A percentile compares a stretch with the other conserved stretches of the same genome.
These are phyloP conservation scores for Phyllostachys edulis DNA, from an alignment of 176 grass and related monocot species.

Conservation along the genomic window DNA sequence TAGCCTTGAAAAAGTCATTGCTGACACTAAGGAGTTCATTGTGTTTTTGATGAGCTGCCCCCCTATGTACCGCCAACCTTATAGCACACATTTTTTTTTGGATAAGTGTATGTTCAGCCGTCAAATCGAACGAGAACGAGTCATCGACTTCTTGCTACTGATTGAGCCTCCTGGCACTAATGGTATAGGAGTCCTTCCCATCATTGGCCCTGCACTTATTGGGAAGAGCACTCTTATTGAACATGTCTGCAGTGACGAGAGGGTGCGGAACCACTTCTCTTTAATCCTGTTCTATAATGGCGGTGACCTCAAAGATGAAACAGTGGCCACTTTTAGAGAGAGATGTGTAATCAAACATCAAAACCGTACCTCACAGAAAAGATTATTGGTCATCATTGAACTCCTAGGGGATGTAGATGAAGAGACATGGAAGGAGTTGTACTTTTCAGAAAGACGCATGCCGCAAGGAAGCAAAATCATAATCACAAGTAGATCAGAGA, in stretches of 20 bases:
- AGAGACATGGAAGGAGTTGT: background rate
- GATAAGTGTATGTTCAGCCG: background rate
- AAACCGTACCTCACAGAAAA: background rate
- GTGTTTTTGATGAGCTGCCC: background rate
- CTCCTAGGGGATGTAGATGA: background rate
- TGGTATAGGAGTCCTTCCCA: background rate
- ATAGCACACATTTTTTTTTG: background rate
- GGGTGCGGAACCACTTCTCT: background rate
- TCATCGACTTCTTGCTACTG: background rate
- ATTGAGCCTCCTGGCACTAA: background rate
- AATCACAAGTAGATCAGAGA: background rate
- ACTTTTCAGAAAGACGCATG: background rate
- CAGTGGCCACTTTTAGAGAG: background rate
- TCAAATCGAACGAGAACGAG: background rate
- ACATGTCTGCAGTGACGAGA: constrained; percentile 6
- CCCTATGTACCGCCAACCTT: background rate
- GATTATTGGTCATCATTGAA: background rate
- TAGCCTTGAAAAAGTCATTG: background rate
- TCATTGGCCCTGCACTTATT: background rate
- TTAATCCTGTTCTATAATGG: background rate
- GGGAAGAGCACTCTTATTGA: constrained; percentile 27
- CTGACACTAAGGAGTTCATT: background rate
- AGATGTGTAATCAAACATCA: background rate
- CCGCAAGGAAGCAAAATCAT: background rate
- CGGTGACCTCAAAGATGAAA: background rate